Evolutionary conservation across 2,329 filamentous ascomycete species (phyloP).

Genomic region (Nigrospora sphaerica): DNA sequence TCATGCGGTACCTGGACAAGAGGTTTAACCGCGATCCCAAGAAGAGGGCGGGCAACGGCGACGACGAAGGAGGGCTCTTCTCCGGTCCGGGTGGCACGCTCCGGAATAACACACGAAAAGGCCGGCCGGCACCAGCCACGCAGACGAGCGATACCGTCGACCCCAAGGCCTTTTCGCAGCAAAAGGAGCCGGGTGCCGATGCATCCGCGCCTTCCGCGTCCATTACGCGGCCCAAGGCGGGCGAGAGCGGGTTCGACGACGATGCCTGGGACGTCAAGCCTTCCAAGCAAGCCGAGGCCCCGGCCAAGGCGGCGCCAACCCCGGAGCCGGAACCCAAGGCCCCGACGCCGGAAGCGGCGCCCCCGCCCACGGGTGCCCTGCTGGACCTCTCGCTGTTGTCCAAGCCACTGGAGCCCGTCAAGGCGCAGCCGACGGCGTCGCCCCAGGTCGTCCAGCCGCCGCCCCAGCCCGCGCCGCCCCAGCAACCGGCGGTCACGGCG

Average conservation of each 20-base stretch:
- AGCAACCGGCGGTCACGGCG: conserved; percentile 26
- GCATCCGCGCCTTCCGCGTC: conserved; percentile 29
- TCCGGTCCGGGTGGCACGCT: conserved; percentile 86
- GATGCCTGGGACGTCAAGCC: conserved; percentile 97
- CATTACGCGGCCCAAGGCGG: conserved; percentile 19
- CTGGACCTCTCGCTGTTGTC: conserved; percentile 48
- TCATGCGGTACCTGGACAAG: conserved; percentile 81
- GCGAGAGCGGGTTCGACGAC: conserved; percentile 72
- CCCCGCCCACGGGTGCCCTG: conserved; percentile 30
- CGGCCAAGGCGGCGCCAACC: conserved; percentile 47
- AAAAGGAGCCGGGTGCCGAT: conserved; percentile 37
- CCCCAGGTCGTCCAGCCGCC: conserved; percentile 23
- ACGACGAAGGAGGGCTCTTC: conserved; percentile 69
- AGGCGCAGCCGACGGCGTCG: conserved; percentile 25
- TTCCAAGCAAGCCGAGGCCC: conserved; percentile 46
- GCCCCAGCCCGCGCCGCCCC: conserved; percentile 21
- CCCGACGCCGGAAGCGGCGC: conserved; percentile 16
- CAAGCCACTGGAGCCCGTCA: conserved; percentile 45
- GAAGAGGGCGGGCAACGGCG: conserved; percentile 38
- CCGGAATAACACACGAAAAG: conserved; percentile 91
- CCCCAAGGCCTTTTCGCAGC: conserved; percentile 72
- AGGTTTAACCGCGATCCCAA: conserved; percentile 65
- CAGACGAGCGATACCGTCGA: conserved; percentile 83
- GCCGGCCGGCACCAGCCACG: conserved; percentile 78
- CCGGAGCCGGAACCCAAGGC: conserved; percentile 42